Base-by-base conservation (phyloP, 805 yeast genomes). In the Vanderwaltozyma tropicalis region DNA sequence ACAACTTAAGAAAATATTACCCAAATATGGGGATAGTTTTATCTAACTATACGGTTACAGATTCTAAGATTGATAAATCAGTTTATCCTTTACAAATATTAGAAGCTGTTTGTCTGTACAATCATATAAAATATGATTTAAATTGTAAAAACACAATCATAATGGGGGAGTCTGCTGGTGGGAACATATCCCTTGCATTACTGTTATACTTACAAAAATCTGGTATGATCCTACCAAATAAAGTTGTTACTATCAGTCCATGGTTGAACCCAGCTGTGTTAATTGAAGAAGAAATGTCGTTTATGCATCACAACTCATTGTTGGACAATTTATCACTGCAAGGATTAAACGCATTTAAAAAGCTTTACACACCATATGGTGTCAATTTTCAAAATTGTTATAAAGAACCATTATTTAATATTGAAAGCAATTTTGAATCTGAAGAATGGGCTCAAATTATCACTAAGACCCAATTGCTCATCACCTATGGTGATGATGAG, bases 81-180 rank as follows among this genome's bases (percentile, higher is more conserved):
- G 32, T 16, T 15, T 41, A 42, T 29, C 52, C 52, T 5, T 19
- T 31, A n/a, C 50, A 47, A 26, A 15, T 45, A 5, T 22, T 48
- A 8, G 51, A 50, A 32, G 18, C 42, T 4, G 21, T 43, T 13
- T 40, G 41, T 4, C 12, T 44, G 11, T 50, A 43, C 14, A 42
- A 45, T 3, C 39, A 47, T 37, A 17, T 45, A 2, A 32, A 21
- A 3, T 14, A 38, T 1, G 39, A 37, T 4, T 12, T 34, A 11
- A 38, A 37, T 5, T 43, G 47, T 32, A 25, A 43, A 13, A 41
- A 43, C n/a, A 41, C 50, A 5, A 28, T 28, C 10, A 14, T 51
- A 15, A 27, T 52, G 30, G 59, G 59, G n/a, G 59, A 53, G 21
- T 53, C 59, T 4, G 50, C 54, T 4, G 59, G 59, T 15, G 59